Evolutionary conservation across 169 alveolate genomes (phyloP).

Genomic region (Plasmodium falciparum): DNA sequence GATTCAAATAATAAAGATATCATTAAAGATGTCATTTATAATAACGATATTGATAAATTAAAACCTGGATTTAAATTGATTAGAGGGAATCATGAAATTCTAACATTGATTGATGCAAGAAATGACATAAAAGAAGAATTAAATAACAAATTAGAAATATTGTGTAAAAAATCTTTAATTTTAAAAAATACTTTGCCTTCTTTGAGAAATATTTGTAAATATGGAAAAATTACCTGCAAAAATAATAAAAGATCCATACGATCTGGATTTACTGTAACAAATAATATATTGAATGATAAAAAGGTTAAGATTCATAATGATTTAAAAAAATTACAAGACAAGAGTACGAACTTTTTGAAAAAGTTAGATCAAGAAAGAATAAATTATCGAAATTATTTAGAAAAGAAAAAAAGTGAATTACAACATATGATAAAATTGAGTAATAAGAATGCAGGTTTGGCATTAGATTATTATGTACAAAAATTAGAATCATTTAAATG

Average conservation of each 20-base stretch:
- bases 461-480: slow-evolving; percentile 54
- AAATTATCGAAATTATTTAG: slow-evolving; percentile 55
- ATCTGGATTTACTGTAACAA: slow-evolving; percentile 58
- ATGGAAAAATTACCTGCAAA: slow-evolving; percentile 69
- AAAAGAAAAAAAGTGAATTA: slow-evolving; percentile 62
- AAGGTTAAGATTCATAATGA: slow-evolving; percentile 33
- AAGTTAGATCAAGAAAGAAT: slow-evolving; percentile 65
- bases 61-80: slow-evolving; percentile 73
- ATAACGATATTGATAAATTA: slow-evolving; percentile 8
- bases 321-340: slow-evolving; percentile 50
- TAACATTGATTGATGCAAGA: slow-evolving; percentile 58
- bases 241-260: slow-evolving; percentile 59
- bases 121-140: slow-evolving; percentile 63
- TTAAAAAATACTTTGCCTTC: slow-evolving; percentile 62
- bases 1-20: not conserved
- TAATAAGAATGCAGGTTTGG: slow-evolving; percentile 63
- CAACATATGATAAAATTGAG: slow-evolving; percentile 67
- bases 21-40: not conserved
- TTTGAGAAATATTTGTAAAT: slow-evolving; percentile 39
- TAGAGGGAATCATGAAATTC: slow-evolving; percentile 61
- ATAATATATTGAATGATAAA: slow-evolving; percentile 21
- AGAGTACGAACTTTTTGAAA: slow-evolving; percentile 48
- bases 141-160: slow-evolving; percentile 35
- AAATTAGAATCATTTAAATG: slow-evolving; percentile 71
- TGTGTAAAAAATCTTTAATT: slow-evolving; percentile 39